Percentiles rank a stretch among this genome's conserved stretches.
Conservation (phyloP, 2,329 filamentous ascomycete genomes). For the Aureobasidium sp. region DNA sequence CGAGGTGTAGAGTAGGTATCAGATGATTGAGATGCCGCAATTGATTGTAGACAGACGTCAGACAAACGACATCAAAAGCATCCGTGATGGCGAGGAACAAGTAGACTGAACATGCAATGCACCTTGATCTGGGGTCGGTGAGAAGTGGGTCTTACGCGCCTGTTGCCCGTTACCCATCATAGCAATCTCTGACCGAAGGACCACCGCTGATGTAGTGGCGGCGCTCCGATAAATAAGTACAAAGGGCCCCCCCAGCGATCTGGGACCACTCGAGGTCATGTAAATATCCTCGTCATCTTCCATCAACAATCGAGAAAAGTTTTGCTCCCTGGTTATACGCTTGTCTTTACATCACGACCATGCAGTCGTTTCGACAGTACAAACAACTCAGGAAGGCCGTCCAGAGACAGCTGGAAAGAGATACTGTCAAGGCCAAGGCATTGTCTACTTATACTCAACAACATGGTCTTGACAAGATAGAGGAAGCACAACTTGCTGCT, state of each 20-base stretch:
- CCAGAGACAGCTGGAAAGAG: conserved; percentile 2
- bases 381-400: conserved; percentile 8
- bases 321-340: neutral
- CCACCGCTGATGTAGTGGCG: conserved; percentile 4
- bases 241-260: neutral
- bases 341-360: neutral
- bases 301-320: neutral
- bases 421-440: conserved; percentile 7
- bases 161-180: conserved; percentile 3
- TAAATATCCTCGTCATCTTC: neutral
- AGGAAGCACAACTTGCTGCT: neutral
- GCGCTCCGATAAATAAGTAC: neutral
- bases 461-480: conserved; percentile 1
- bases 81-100: neutral
- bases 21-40: neutral
- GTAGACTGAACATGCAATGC: neutral
- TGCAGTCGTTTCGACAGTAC: conserved; percentile 15
- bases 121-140: conserved; percentile 13
- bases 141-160: conserved; percentile 14
- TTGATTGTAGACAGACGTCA: neutral
- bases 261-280: neutral
- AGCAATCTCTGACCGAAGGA: conserved; percentile 13
- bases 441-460: conserved; percentile 6
- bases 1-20: neutral
- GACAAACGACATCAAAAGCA: neutral